A percentile compares a stretch with the other conserved stretches of the same genome.
These are phyloP conservation scores for Pythium volutum DNA, from an alignment of 352 stramenopile genomes.

Conservation along the genomic window DNA sequence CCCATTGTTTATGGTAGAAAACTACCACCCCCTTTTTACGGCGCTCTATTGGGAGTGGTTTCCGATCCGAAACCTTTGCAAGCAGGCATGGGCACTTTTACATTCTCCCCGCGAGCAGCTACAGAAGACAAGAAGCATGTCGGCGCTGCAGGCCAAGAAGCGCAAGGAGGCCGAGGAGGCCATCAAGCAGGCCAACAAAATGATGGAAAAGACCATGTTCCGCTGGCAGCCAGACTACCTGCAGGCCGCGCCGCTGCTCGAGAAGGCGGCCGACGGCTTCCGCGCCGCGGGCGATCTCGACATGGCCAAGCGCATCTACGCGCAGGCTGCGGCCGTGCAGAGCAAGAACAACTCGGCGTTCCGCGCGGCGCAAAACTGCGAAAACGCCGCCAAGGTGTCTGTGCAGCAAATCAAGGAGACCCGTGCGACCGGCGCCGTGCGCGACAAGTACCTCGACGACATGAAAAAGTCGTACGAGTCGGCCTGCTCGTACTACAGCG, in stretches of 20 bases:
- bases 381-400: constrained; percentile 71
- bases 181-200: constrained; percentile 30
- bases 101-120: not conserved
- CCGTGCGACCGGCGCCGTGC: constrained; percentile 27
- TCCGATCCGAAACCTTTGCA: not conserved
- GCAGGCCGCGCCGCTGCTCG: constrained; percentile 56
- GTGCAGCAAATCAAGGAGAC: constrained; percentile 69
- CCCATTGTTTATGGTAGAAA: constrained; percentile 2
- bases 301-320: constrained; percentile 52
- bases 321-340: constrained; percentile 56
- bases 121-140: constrained; percentile 13
- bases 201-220: constrained; percentile 59
- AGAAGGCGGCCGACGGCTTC: constrained; percentile 72
- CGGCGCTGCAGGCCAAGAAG: constrained; percentile 30
- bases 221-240: constrained; percentile 70
- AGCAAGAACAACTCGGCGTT: constrained; percentile 74
- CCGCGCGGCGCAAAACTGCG: constrained; percentile 66
- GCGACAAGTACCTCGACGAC: constrained; percentile 37
- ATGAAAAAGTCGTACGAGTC: constrained; percentile 58
- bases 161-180: constrained; percentile 30
- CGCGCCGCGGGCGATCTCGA: constrained; percentile 64
- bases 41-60: constrained; percentile 7
- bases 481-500: constrained; percentile 61
- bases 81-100: too few species aligned
- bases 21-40: not conserved